Base-by-base conservation (phyloP, 148 eudicot genomes). In the Silene conica region DNA sequence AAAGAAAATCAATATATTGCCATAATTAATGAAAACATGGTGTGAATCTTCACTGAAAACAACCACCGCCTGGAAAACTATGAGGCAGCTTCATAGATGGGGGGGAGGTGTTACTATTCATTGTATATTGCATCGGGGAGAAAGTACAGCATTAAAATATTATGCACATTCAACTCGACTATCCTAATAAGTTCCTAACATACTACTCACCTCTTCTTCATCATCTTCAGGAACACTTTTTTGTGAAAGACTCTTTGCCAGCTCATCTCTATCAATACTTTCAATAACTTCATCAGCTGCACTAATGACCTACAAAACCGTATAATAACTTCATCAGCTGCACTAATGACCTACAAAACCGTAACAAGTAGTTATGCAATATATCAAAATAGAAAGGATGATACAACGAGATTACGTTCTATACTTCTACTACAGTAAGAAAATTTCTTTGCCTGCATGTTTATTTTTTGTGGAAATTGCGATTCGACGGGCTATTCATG, bases 191-290 rank as follows among this genome's bases (percentile, higher is more conserved):
- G 34, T 31, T 31, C 34, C 34, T 31, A 31, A 31, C 34, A 61
- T 38, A 77, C 57, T 43, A 81, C 89, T 22, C 63, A 92, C 98
- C 86, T 95, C 98, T 77, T 86, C 85, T 68, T 80, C 96, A 19
- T 95, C 98, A 71, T 95, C 98, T 83, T 95, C 98, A 45, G 97
- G 93, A 75, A 87, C 87, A 80, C 78, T 83, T 80, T 86, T 95
- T 41, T 83, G 82, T 26, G 90, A 77, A 74, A 92, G 85, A 76
- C 76, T 89, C 77, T 83, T 95, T n/a, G 96, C 96, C 67, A 95
- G 77, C 78, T 92, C 97, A 60, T 92, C 99, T 76, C 76, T 83
- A 78, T 95, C 87, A 77, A 95, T 65, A 70, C 96, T 95, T 72
- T 83, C 86, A 80, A 90, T 77, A 20, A 95, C 91, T 81, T 95